Evolutionary conservation across 2,329 filamentous ascomycete genomes (phyloP).

Genomic region (Chlorencoelia australis): DNA sequence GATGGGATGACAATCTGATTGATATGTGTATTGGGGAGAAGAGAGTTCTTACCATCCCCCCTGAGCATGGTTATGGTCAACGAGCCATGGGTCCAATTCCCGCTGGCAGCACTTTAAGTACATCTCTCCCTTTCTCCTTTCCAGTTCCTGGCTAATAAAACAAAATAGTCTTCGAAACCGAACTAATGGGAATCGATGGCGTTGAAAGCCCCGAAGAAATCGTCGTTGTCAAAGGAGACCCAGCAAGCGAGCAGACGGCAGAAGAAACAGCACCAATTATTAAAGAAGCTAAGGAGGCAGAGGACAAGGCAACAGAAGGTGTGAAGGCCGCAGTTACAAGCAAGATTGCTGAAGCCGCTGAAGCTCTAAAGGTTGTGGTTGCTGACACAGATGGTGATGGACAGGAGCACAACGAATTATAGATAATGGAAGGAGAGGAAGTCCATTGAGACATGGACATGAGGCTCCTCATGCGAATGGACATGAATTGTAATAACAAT

Average conservation of each 20-base stretch:
- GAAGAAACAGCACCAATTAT: slow-evolving; percentile 21
- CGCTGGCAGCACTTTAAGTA: slow-evolving; percentile 65
- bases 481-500: slow-evolving; percentile 5
- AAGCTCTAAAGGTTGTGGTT: slow-evolving; percentile 41
- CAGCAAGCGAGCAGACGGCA: slow-evolving; percentile 18
- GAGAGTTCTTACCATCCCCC: slow-evolving; percentile 81
- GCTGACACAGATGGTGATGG: slow-evolving; percentile 44
- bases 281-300: slow-evolving; percentile 18
- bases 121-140: slow-evolving; percentile 18
- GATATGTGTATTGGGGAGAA: slow-evolving; percentile 97
- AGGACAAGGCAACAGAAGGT: slow-evolving; percentile 7
- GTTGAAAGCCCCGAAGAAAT: slow-evolving; percentile 32
- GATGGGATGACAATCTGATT: slow-evolving; percentile 82
- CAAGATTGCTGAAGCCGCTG: slow-evolving; percentile 41
- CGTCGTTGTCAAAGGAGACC: neutral
- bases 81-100: slow-evolving; percentile 74
- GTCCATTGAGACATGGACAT: slow-evolving; percentile 5
- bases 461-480: slow-evolving; percentile 5
- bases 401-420: slow-evolving; percentile 53
- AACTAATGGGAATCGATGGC: slow-evolving; percentile 74
- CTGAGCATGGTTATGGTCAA: slow-evolving; percentile 72
- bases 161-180: slow-evolving; percentile 72
- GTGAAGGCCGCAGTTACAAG: slow-evolving; percentile 27
- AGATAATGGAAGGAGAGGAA: slow-evolving; percentile 15
- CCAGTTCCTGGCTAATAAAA: neutral